Evolutionary conservation across 805 yeast species (phyloP).

Genomic region (Ogataea dorogensis): DNA sequence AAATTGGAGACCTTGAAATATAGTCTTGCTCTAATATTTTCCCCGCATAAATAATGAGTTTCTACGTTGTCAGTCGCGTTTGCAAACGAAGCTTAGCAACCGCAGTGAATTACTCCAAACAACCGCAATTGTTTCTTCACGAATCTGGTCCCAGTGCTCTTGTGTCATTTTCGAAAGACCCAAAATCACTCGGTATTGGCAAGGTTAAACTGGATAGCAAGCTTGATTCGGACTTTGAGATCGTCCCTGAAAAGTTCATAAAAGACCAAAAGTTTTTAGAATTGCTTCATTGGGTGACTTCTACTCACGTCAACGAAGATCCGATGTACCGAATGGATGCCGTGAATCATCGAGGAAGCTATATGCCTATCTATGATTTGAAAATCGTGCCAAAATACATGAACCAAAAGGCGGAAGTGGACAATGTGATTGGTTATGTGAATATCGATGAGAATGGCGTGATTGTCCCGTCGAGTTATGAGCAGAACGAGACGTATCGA

Average conservation of each 20-base stretch:
- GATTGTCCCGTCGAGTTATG: slow-evolving; percentile 54
- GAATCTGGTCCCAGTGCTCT: slow-evolving; percentile 16
- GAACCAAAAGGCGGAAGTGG: slow-evolving; percentile 62
- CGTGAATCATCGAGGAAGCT: slow-evolving; percentile 47
- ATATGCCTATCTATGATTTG: slow-evolving; percentile 71
- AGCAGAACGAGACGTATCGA: slow-evolving; percentile 59
- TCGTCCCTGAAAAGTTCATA: slow-evolving; percentile 26
- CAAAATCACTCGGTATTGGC: slow-evolving; percentile 28
- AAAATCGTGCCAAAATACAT: slow-evolving; percentile 58
- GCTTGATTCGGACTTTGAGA: slow-evolving; percentile 5
- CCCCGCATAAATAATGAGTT: slow-evolving; percentile 10
- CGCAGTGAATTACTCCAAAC: slow-evolving; percentile 23
- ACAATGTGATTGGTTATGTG: slow-evolving; percentile 69
- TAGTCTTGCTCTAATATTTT: neutral
- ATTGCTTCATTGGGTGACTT: slow-evolving; percentile 25
- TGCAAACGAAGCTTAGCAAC: slow-evolving; percentile 23
- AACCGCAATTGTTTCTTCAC: slow-evolving; percentile 32
- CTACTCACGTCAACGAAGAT: slow-evolving; percentile 39
- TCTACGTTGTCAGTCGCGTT: slow-evolving; percentile 6
- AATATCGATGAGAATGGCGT: slow-evolving; percentile 53
- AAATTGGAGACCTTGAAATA: neutral
- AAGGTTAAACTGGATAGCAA: slow-evolving; percentile 6
- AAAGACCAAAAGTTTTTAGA: slow-evolving; percentile 27
- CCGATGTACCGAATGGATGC: slow-evolving; percentile 57
- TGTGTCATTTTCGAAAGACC: slow-evolving; percentile 33